phyloP scores from a whole-genome alignment of 768 basidiomycete species.

The Phylloporus sp. region DNA sequence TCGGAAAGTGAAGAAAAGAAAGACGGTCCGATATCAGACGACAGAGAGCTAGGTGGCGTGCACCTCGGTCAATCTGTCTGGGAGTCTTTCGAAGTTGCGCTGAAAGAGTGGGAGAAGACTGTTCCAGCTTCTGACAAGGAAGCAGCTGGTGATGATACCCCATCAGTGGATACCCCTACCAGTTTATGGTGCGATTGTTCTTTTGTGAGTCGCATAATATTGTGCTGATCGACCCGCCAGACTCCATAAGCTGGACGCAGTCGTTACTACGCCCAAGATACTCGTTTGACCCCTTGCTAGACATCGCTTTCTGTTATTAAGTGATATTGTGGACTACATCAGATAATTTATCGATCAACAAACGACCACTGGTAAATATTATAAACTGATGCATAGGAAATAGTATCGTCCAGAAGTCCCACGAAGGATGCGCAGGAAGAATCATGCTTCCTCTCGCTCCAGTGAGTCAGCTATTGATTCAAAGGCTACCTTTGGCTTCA shows the following conservation, averaged over 20 bases:
- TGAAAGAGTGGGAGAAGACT: slow-evolving; percentile 61
- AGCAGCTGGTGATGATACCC: slow-evolving; percentile 19
- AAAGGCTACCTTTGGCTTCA: slow-evolving; percentile 54
- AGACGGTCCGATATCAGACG: slow-evolving; percentile 45
- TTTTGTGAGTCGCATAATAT: neutral
- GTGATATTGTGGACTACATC: slow-evolving; percentile 2
- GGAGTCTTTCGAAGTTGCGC: slow-evolving; percentile 65
- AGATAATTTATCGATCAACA: slow-evolving; percentile 25
- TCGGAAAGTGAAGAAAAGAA: slow-evolving; percentile 24
- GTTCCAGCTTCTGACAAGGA: slow-evolving; percentile 19
- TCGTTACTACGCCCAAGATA: neutral
- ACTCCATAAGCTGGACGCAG: neutral
- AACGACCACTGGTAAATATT: slow-evolving; percentile 21
- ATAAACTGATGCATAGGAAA: slow-evolving; percentile 21
- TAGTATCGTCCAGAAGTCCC: slow-evolving; percentile 1
- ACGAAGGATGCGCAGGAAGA: neutral
- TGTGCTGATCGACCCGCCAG: slow-evolving; percentile 3
- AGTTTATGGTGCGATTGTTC: slow-evolving; percentile 11
- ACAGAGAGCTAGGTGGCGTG: slow-evolving; percentile 70
- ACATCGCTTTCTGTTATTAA: slow-evolving; percentile 4
- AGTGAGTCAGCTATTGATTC: slow-evolving; percentile 29
- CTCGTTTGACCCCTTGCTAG: neutral
- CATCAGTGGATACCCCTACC: slow-evolving; percentile 21
- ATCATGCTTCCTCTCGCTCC: slow-evolving; percentile 25
- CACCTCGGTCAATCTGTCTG: slow-evolving; percentile 62